phyloP scores from a whole-genome alignment of 106 monocot genomes.

The Amphibolis antarctica region DNA sequence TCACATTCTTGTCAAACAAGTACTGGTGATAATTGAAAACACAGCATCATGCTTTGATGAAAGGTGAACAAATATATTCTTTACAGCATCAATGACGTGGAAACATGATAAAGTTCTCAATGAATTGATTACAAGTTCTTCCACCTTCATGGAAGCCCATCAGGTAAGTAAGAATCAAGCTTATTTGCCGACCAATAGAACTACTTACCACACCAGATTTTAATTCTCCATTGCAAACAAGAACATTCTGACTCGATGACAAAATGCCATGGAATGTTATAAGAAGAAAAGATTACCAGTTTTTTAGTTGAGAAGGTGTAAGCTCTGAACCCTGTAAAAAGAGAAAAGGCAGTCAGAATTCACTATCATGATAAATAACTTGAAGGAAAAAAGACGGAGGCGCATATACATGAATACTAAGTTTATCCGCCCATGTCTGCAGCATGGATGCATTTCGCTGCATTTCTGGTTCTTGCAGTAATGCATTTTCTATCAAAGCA shows the following conservation, averaged over 20 bases:
- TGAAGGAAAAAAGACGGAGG: not conserved
- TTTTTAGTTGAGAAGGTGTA: slow-evolving; percentile 86
- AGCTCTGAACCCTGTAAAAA: slow-evolving; percentile 70
- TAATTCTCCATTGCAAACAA: too few relatives aligned
- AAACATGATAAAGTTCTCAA: too few relatives aligned
- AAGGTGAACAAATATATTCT: too few relatives aligned
- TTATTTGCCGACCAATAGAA: too few relatives aligned
- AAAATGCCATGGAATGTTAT: not conserved
- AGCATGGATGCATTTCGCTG: slow-evolving; percentile 52
- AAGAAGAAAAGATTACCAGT: slow-evolving; percentile 44
- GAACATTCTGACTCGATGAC: not conserved
- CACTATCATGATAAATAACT: not conserved
- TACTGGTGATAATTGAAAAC: too few relatives aligned
- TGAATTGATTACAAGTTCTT: too few relatives aligned
- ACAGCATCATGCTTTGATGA: too few relatives aligned
- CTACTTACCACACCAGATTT: too few relatives aligned
- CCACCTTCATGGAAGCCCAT: too few relatives aligned
- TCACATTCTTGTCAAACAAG: too few relatives aligned
- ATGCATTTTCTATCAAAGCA: slow-evolving; percentile 53
- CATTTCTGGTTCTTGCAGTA: slow-evolving; percentile 85
- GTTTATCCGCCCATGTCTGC: slow-evolving; percentile 82
- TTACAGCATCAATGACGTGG: too few relatives aligned
- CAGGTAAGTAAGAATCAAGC: too few relatives aligned
- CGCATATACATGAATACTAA: slow-evolving; percentile 47
- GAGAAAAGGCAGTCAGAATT: not conserved